Percentiles rank a stretch among this genome's conserved stretches.
phyloP scores from a whole-genome alignment of 192 early-diverging fungal genomes.

The Phlyctochytrium bullatum region DNA sequence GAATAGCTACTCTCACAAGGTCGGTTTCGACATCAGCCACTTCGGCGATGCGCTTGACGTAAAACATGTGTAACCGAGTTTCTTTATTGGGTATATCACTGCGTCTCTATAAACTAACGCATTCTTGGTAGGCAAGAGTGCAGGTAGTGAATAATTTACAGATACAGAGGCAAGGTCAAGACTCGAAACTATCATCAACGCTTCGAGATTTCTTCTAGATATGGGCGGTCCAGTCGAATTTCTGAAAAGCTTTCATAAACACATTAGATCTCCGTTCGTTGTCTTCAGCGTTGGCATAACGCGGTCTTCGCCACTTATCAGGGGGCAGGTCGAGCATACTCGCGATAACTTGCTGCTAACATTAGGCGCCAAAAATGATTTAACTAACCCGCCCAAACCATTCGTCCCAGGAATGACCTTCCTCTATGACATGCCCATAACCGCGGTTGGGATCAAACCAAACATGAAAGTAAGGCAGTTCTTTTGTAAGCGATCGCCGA shows the following conservation, averaged over 20 bases:
- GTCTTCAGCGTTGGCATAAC: constrained; percentile 46
- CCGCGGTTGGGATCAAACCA: constrained; percentile 91
- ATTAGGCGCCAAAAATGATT: constrained; percentile 15
- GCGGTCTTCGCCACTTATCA: constrained; percentile 69
- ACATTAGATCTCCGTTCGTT: constrained; percentile 49
- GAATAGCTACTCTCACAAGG: constrained; percentile 75
- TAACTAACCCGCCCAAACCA: constrained; percentile 76
- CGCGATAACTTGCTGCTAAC: constrained; percentile 67
- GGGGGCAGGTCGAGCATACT: constrained; percentile 80
- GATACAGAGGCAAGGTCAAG: no score
- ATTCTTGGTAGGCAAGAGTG: no score
- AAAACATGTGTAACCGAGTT: no score
- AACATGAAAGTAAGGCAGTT: constrained; percentile 95
- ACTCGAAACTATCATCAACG: no score
- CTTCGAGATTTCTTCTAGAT: no score
- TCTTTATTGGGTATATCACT: no score
- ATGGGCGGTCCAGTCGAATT: constrained; percentile 95
- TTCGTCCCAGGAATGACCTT: constrained; percentile 68
- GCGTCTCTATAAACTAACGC: no score
- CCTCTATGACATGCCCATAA: constrained; percentile 95
- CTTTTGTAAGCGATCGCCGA: constrained; percentile 46
- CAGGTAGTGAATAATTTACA: no score
- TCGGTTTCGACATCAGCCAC: constrained; percentile 72
- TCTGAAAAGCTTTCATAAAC: constrained; percentile 65
- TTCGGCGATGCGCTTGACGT: constrained; percentile 78